Evolutionary conservation across 768 basidiomycete genomes (phyloP).

Genomic region (Dacryopinax spathularia): DNA sequence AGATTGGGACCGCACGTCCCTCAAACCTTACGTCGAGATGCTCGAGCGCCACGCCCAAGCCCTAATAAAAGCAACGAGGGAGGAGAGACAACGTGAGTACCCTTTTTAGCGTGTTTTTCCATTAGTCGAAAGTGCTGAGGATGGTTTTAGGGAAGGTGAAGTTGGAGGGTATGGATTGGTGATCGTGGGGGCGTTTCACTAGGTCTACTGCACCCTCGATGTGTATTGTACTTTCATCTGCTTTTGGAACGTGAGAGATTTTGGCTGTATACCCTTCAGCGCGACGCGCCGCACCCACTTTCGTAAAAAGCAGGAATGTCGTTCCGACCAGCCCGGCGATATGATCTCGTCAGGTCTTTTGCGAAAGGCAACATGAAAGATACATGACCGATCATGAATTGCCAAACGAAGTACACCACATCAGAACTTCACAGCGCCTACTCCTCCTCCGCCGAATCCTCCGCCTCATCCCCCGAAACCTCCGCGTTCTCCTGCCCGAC

Average conservation of each 20-base stretch:
- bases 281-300: too few relatives aligned
- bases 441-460: constrained; percentile 31
- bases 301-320: too few relatives aligned
- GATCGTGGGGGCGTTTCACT: constrained; percentile 4
- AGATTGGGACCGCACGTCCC: constrained; percentile 78
- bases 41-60: constrained; percentile 54
- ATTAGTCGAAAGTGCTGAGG: too few relatives aligned
- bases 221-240: background rate
- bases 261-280: too few relatives aligned
- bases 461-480: constrained; percentile 87
- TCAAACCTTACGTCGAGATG: constrained; percentile 82
- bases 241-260: too few relatives aligned
- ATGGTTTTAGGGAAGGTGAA: too few relatives aligned
- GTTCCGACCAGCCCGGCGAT: too few relatives aligned
- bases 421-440: background rate
- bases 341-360: too few relatives aligned
- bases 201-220: background rate
- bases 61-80: constrained; percentile 23
- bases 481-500: constrained; percentile 89
- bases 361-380: too few relatives aligned
- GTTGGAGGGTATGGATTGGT: constrained; percentile 6
- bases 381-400: too few relatives aligned
- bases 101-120: too few relatives aligned
- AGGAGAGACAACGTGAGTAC: constrained; percentile 22
- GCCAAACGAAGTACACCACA: background rate